Evolutionary conservation across 2,329 filamentous ascomycete genomes (phyloP), one percentile per base, ranked within the genome.

Genomic region (Rhytidhysteron rufulum): DNA sequence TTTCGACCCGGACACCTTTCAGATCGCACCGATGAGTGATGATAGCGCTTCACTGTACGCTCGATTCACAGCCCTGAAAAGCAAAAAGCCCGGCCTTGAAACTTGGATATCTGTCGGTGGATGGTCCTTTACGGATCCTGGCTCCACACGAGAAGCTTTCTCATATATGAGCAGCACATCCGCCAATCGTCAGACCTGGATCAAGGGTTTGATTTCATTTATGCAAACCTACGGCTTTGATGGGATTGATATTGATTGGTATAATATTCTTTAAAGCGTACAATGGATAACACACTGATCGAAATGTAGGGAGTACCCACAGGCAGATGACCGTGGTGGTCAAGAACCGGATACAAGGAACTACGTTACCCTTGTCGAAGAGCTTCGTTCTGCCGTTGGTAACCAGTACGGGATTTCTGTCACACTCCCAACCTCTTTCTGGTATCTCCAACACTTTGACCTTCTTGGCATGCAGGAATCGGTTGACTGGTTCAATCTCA

Each of bases 181-280:
- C 1, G 39, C 36, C 3, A 58, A 51, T n/a, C 46, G 52, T 18
- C 33, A 39, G 0, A 48, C 40, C 2, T 73, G 73, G 42, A 56
- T 68, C 37, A 38, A 47, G 2, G 59, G 52, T 2, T 41, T 70
- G 0, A 41, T 65, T 0, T 36, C 27, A 1, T 72, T 73, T 46
- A 58, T 74, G 57, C 20, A n/a, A 4, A 59, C 48, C 3, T 69
- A 70, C 38, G 57, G 53, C 8, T 68, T 73, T 33, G 67, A 73
- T 43, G 70, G 70, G 2, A 52, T 70, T 1, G 69, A 73, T 37
- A 40, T 73, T 19, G 67, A 71, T 45, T 72, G 68, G 69, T 24
- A 62, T 66, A 34, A n/a, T n/a, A n/a, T n/a, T n/a, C n/a, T n/a
- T n/a, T n/a, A n/a, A n/a, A n/a, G n/a, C n/a, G n/a, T n/a, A n/a